Conservation (phyloP, 1,284 basidiomycete species). For the Ustilago trichophora region DNA sequence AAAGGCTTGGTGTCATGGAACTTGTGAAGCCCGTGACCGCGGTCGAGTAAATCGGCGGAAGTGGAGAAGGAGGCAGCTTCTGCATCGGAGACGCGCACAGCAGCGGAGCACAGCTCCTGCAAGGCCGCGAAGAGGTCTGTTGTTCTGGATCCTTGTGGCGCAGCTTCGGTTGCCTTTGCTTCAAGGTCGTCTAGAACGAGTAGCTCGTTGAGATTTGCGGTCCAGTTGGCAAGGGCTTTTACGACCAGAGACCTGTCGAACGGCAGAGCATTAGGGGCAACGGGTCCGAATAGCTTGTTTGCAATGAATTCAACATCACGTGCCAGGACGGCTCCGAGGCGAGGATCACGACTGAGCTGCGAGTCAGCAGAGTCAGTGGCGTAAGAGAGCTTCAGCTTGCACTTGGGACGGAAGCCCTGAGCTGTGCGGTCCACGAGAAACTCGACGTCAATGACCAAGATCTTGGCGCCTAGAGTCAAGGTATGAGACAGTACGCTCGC, state of each 20-base stretch:
- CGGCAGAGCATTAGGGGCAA: neutral
- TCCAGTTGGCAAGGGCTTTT: slow-evolving; percentile 19
- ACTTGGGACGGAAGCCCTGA: slow-evolving; percentile 8
- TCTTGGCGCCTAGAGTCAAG: slow-evolving; percentile 43
- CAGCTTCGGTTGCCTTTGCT: slow-evolving; percentile 17
- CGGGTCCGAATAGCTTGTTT: slow-evolving; percentile 25
- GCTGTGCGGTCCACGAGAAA: slow-evolving; percentile 1
- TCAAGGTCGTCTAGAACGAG: slow-evolving; percentile 27
- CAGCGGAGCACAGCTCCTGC: slow-evolving; percentile 26
- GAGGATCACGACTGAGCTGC: slow-evolving; percentile 24
- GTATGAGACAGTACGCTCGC: slow-evolving; percentile 16
- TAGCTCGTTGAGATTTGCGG: slow-evolving; percentile 32
- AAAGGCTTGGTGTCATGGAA: slow-evolving; percentile 27
- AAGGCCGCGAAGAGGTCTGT: slow-evolving; percentile 35
- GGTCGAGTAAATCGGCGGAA: slow-evolving; percentile 13
- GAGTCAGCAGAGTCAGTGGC: slow-evolving; percentile 34
- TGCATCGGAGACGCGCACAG: slow-evolving; percentile 12
- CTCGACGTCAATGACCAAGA: slow-evolving; percentile 49
- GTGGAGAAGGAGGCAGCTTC: slow-evolving; percentile 11
- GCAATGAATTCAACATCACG: slow-evolving; percentile 33
- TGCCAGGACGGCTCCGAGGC: slow-evolving; percentile 24
- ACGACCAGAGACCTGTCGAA: slow-evolving; percentile 12
- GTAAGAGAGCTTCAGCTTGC: slow-evolving; percentile 41
- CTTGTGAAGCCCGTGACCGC: slow-evolving; percentile 32
- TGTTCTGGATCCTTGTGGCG: slow-evolving; percentile 2